Base-by-base conservation (phyloP, 306 rosid species). In the Begonia masoniana region DNA sequence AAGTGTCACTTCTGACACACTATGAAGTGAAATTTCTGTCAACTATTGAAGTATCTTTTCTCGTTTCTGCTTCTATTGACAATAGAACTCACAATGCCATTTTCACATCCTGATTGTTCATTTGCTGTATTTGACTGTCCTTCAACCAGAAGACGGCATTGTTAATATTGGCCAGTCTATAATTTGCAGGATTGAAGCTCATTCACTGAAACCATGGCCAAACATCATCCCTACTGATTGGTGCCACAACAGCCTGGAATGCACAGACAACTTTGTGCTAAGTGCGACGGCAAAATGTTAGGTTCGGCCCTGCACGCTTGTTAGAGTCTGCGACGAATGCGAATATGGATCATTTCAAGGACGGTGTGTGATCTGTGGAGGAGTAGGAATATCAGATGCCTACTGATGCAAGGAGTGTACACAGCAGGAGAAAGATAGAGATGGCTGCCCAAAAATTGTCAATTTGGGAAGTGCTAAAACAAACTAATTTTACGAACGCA, bases 341-440 rank as follows among this genome's bases (percentile, higher is more conserved):
- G 53, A 62, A 12, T 62, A 62, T 19, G 58, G 59, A 14, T 62
- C 66, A 8, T 62, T 62, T 21, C 59, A 53, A 45, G 66, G 66
- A 10, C 58, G 94, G 16, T 85, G 96, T 48, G 96, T 91, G 48
- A 76, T 91, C 59, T 89, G 94, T 50, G 95, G 94, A 71, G 95
- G 95, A 48, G 85, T 82, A 13, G 94, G 96, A 53, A 91, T 91
- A 16, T 91, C 94, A 7, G 91, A 91, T 71, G 91, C 95, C 35
- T 91, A 83, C 79, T 91, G 83, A 64, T 82, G 97, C 76, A 82
- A 85, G 71, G 97, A 91, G 84, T 91, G 97, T 62, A 89, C 94
- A 3, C 97, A 89, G 68, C 94, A 82, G 70, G 95, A 82, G 81
- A 89, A 82, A 77, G 95, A 89, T 14, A 78, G 95, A 62, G 94